Percentiles rank a stretch among this genome's conserved stretches.
Evolutionary conservation across 805 yeast genomes (phyloP).

Genomic region (Candida hungchunana): DNA sequence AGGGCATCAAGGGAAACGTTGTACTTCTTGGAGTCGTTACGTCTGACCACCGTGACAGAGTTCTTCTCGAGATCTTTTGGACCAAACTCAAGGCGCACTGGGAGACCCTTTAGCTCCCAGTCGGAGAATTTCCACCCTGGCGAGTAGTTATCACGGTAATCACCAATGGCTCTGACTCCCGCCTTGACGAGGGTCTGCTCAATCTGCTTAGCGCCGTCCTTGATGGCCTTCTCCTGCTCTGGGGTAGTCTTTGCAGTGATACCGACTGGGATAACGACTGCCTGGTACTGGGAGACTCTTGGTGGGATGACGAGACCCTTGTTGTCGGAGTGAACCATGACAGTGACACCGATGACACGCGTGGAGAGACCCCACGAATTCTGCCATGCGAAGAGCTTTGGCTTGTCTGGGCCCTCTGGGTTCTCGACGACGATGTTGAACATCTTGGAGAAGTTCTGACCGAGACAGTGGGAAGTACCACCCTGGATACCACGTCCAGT

Average conservation of each 20-base stretch:
- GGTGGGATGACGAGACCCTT: slow-evolving; percentile 98
- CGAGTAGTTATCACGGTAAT: slow-evolving; percentile 89
- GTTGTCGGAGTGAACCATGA: slow-evolving; percentile 97
- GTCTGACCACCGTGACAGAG: slow-evolving; percentile 85
- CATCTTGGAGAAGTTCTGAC: slow-evolving; percentile 98
- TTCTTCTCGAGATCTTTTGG: slow-evolving; percentile 86
- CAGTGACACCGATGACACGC: slow-evolving; percentile 98
- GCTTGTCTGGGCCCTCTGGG: slow-evolving; percentile 86
- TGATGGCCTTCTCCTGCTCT: slow-evolving; percentile 68
- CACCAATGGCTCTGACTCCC: slow-evolving; percentile 76
- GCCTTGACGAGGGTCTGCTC: slow-evolving; percentile 56
- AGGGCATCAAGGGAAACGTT: slow-evolving; percentile 62
- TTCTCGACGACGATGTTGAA: slow-evolving; percentile 92
- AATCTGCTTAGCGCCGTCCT: slow-evolving; percentile 63
- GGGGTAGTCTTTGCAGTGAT: slow-evolving; percentile 80
- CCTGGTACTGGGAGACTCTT: slow-evolving; percentile 89
- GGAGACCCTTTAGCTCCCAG: slow-evolving; percentile 94
- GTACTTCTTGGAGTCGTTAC: slow-evolving; percentile 80
- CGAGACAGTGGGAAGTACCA: slow-evolving; percentile 96
- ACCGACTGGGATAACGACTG: slow-evolving; percentile 92
- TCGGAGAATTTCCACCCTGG: slow-evolving; percentile 99
- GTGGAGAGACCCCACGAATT: slow-evolving; percentile 99
- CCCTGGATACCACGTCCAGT: slow-evolving; percentile 99
- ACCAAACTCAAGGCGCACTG: slow-evolving; percentile 91
- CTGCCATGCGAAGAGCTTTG: slow-evolving; percentile 86